These are phyloP conservation scores for Calonectria hawksworthii DNA, from an alignment of 2,329 filamentous ascomycete genomes.

Conservation along the genomic window DNA sequence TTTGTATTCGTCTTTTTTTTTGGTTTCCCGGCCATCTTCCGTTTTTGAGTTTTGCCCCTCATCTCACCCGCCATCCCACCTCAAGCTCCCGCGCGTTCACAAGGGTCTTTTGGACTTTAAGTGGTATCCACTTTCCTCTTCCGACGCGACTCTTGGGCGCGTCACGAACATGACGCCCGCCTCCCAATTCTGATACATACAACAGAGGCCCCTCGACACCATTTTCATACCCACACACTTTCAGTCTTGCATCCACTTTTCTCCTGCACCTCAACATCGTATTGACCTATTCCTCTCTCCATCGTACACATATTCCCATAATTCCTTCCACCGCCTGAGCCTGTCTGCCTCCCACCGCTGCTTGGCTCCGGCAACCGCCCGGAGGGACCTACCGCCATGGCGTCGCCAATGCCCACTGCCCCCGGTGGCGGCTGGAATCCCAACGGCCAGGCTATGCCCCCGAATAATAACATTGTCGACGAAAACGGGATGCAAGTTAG, in stretches of 20 bases:
- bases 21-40: background rate
- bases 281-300: background rate
- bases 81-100: constrained; percentile 24
- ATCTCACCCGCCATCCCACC: constrained; percentile 7
- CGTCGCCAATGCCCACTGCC: constrained; percentile 54
- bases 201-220: constrained; percentile 37
- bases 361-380: constrained; percentile 39
- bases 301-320: background rate
- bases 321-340: constrained; percentile 11
- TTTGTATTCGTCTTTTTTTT: background rate
- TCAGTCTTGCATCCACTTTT: constrained; percentile 9
- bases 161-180: constrained; percentile 58
- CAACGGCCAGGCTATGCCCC: constrained; percentile 47
- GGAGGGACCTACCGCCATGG: constrained; percentile 52
- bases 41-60: background rate
- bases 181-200: constrained; percentile 51
- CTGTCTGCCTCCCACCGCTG: constrained; percentile 21
- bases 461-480: constrained; percentile 50
- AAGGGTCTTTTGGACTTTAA: constrained; percentile 38
- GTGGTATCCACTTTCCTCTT: constrained; percentile 43
- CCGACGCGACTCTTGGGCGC: constrained; percentile 53
- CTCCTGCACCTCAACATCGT: background rate
- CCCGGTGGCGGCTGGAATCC: constrained; percentile 50
- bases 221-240: constrained; percentile 14
- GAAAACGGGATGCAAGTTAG: constrained; percentile 70